phyloP scores from a whole-genome alignment of 2,329 filamentous ascomycete genomes.

The Scortechinia acanthostroma region DNA sequence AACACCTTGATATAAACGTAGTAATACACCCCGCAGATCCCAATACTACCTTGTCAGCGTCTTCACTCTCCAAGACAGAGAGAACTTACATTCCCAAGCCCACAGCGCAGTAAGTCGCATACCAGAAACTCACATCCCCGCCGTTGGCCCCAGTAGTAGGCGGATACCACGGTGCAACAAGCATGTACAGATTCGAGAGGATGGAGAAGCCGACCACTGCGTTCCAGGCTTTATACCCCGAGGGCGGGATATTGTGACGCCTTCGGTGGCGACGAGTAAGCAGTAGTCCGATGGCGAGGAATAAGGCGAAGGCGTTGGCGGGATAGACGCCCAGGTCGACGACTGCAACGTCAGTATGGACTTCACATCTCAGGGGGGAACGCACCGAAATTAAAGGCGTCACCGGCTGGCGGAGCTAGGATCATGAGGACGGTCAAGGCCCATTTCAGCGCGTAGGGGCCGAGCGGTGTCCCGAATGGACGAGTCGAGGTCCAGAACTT shows the following conservation, averaged over 20 bases:
- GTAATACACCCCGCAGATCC: slow-evolving; percentile 48
- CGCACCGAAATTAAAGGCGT: slow-evolving; percentile 56
- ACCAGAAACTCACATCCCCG: slow-evolving; percentile 69
- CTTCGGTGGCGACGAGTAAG: slow-evolving; percentile 5
- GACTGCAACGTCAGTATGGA: background rate
- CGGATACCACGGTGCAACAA: slow-evolving; percentile 69
- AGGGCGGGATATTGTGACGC: slow-evolving; percentile 19
- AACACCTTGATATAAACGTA: slow-evolving; percentile 46
- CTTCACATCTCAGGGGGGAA: background rate
- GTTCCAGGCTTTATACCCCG: slow-evolving; percentile 53
- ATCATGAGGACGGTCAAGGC: slow-evolving; percentile 50
- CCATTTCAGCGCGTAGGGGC: slow-evolving; percentile 52
- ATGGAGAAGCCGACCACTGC: slow-evolving; percentile 49
- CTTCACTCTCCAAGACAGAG: background rate
- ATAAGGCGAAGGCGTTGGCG: slow-evolving; percentile 3
- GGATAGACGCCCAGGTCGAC: slow-evolving; percentile 5
- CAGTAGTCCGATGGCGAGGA: slow-evolving; percentile 4
- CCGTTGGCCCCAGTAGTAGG: slow-evolving; percentile 48
- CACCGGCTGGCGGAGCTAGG: slow-evolving; percentile 48
- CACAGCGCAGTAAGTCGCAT: slow-evolving; percentile 60
- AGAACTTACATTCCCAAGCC: slow-evolving; percentile 54
- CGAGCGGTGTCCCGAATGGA: slow-evolving; percentile 56
- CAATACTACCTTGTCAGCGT: slow-evolving; percentile 25
- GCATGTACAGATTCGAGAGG: slow-evolving; percentile 48
- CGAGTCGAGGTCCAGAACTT: slow-evolving; percentile 54